Conservation (phyloP, 208 protist species). For the Acanthamoeba culbertsoni region DNA sequence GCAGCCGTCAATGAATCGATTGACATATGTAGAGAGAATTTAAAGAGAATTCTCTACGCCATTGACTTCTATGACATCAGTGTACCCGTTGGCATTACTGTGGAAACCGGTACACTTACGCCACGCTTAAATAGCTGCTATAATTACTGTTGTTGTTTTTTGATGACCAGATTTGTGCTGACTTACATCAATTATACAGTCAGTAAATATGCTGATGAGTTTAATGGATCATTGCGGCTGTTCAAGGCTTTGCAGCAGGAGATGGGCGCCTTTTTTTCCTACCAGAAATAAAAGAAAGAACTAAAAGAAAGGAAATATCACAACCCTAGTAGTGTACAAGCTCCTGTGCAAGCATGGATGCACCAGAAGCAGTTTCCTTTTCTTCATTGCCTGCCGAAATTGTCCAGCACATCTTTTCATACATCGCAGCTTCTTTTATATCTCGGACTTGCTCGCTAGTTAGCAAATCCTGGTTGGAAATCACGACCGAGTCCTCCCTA, state of each 20-base stretch:
- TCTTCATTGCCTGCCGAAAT: too few species aligned
- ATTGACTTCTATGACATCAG: slow-evolving; percentile 22
- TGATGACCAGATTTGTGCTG: neutral
- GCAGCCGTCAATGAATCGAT: neutral
- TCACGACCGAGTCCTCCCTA: neutral
- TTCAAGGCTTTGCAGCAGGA: slow-evolving; percentile 13
- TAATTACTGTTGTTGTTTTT: neutral
- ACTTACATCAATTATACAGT: neutral
- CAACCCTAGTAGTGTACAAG: too few species aligned
- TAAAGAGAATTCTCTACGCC: slow-evolving; percentile 19
- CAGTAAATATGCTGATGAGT: slow-evolving; percentile 19
- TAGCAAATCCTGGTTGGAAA: neutral
- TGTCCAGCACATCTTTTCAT: slow-evolving; percentile 15
- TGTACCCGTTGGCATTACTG: neutral
- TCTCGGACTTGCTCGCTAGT: neutral
- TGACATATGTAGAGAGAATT: slow-evolving; percentile 8
- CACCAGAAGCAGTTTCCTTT: too few species aligned
- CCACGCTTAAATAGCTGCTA: neutral
- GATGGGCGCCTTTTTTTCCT: neutral
- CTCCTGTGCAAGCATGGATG: too few species aligned
- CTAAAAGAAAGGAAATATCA: too few species aligned
- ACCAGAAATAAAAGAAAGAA: too few species aligned
- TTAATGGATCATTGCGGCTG: neutral
- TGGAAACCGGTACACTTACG: neutral
- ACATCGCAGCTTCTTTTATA: neutral